Evolutionary conservation across 352 stramenopile species (phyloP), one percentile per base, ranked within the genome.

Genomic region (Phytophthora sp.): DNA sequence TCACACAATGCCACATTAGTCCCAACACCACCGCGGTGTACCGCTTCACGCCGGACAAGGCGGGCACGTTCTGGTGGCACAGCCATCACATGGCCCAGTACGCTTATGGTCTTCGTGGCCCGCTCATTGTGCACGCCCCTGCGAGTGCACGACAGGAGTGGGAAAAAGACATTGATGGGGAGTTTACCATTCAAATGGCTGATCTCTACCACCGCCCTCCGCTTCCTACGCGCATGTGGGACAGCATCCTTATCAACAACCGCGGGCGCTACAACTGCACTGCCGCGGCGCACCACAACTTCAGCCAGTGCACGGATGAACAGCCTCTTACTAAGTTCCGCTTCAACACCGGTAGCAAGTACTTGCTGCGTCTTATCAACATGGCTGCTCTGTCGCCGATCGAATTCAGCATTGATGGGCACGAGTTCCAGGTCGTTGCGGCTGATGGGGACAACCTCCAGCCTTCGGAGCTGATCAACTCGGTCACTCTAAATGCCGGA

Each of bases 1-100:
- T 75, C 28, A 72, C 67, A 11, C 67, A 76, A 42, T 76, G 62
- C 27, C 32, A 56, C 10, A 72, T 76, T 17, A 10, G 27, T 3
- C 37, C 55, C 0, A 57, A 62, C 15, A 41, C 21, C 17, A 53
- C 54, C 6, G 37, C 52, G 10, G 39, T 55, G 1, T 76, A 76
- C 34, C 30, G 45, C 17, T 70, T 72, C 55, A 69, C 44, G 4
- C 56, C 43, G 1, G 51, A 59, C 23, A 65, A 69, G 38, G 20
- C 55, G 0, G 67, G 56, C 2, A 71, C 41, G 10, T 72, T 63
- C 44, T 76, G 67, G 67, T 76, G 62, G 48, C 67, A 76, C 50
- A 61, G 52, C 12, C 67, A 72, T 30, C 30, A 66, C 24, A 41
- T 18, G 2, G 51, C 49, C 5, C 52, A 76, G 44, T 72, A 72